Evolutionary conservation across 176 grass and related monocot species (phyloP).

Genomic region (Phyllostachys edulis): DNA sequence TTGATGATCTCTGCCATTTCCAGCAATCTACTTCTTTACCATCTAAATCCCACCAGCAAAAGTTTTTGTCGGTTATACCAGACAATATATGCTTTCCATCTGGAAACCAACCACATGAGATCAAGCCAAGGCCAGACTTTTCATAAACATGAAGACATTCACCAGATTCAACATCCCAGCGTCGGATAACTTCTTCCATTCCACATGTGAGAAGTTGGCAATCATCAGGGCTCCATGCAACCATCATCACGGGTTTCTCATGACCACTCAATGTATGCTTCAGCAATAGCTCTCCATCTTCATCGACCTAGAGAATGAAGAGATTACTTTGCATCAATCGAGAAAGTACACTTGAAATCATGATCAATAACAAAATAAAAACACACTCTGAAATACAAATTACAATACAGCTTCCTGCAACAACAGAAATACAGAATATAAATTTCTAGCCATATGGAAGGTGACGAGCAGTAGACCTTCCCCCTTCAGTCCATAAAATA

Average conservation of each 20-base stretch:
- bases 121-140: constrained; percentile 49
- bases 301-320: constrained; percentile 59
- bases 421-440: no score
- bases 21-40: constrained; percentile 63
- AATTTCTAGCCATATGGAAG: no score
- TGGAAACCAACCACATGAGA: constrained; percentile 73
- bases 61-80: constrained; percentile 43
- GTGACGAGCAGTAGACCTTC: no score
- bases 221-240: constrained; percentile 88
- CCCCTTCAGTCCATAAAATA: no score
- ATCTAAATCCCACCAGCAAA: constrained; percentile 63
- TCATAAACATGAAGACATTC: constrained; percentile 74
- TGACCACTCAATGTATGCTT: constrained; percentile 81
- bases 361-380: no score
- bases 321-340: constrained; percentile 30
- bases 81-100: constrained; percentile 63
- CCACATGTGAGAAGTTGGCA: constrained; percentile 82
- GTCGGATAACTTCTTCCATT: constrained; percentile 68
- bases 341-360: neutral
- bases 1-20: constrained; percentile 59
- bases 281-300: constrained; percentile 56
- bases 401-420: no score
- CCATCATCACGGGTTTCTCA: constrained; percentile 62
- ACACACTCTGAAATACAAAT: no score
- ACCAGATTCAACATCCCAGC: constrained; percentile 76